These are phyloP conservation scores for Jaapia argillacea DNA, from an alignment of 768 basidiomycete genomes.

Conservation along the genomic window DNA sequence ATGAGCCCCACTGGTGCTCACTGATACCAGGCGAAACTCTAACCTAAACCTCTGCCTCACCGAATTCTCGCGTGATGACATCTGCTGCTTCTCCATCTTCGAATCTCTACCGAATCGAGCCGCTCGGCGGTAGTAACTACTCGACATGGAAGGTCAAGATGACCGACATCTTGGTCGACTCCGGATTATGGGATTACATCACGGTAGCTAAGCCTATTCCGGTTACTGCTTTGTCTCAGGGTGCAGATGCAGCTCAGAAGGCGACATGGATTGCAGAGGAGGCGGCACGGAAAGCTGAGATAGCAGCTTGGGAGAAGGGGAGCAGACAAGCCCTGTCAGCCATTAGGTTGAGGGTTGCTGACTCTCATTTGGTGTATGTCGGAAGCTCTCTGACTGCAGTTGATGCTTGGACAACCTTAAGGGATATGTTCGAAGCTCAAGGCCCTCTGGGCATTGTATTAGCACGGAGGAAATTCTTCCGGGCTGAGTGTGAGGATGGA, in stretches of 20 bases:
- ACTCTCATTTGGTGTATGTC: slow-evolving; percentile 20
- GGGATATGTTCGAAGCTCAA: slow-evolving; percentile 17
- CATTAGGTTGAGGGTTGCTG: slow-evolving; percentile 19
- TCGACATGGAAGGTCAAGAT: slow-evolving; percentile 3
- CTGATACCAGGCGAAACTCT: too few species aligned
- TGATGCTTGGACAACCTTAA: slow-evolving; percentile 20
- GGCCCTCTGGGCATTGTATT: slow-evolving; percentile 19
- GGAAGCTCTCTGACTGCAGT: slow-evolving; percentile 13
- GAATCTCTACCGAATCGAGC: slow-evolving; percentile 2
- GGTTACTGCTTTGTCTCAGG: neutral
- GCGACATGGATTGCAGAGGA: neutral
- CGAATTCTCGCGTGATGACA: too few species aligned
- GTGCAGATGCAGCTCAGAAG: neutral
- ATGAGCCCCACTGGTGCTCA: too few species aligned
- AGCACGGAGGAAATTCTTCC: slow-evolving; percentile 17
- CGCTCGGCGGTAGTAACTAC: slow-evolving; percentile 4
- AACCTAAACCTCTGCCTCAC: too few species aligned
- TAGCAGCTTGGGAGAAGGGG: slow-evolving; percentile 16
- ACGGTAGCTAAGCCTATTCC: neutral
- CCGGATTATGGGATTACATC: slow-evolving; percentile 6
- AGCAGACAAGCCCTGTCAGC: slow-evolving; percentile 20
- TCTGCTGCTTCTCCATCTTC: too few species aligned
- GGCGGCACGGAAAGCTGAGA: slow-evolving; percentile 6
- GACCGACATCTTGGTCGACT: slow-evolving; percentile 1
- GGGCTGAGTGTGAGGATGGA: slow-evolving; percentile 17